Percentiles rank a stretch among this genome's conserved stretches.
phyloP scores from a whole-genome alignment of 345 rosid species.

The Schrenkiella parvula region DNA sequence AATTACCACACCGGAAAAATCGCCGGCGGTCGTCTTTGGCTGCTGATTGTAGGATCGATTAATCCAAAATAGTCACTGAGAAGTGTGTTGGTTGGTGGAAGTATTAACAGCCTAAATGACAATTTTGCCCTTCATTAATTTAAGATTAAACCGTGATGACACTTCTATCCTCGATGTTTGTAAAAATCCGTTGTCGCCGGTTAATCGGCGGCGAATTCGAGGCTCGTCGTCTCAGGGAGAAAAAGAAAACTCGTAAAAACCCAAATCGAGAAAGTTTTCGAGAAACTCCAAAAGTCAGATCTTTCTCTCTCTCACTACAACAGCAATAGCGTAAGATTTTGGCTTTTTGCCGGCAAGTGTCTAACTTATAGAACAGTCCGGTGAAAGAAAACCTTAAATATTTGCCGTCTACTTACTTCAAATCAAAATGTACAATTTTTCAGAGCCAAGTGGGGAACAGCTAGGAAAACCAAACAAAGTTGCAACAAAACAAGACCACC shows the following conservation, averaged over 20 bases:
- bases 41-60: conserved; percentile 13
- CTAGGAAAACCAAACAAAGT: conserved; percentile 12
- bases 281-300: neutral
- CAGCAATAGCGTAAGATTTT: neutral
- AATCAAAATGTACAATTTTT: conserved; percentile 24
- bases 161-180: neutral
- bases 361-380: neutral
- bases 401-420: neutral
- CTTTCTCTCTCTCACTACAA: neutral
- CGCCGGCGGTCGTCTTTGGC: conserved; percentile 26
- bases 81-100: conserved; percentile 24
- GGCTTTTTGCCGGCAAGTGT: neutral
- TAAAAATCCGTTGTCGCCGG: neutral
- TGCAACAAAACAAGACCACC: conserved; percentile 15
- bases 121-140: neutral
- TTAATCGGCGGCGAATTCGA: neutral
- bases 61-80: conserved; percentile 2
- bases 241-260: neutral
- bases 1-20: neutral
- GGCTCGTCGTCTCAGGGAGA: neutral
- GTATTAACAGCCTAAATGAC: neutral
- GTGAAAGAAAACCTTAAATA: neutral
- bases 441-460: conserved; percentile 27
- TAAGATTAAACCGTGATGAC: neutral
- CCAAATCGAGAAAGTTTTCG: neutral